Percentiles rank a stretch among this genome's conserved stretches.
These are phyloP conservation scores for Paramecium primaurelia DNA, from an alignment of 73 alveolate species.

Conservation along the genomic window DNA sequence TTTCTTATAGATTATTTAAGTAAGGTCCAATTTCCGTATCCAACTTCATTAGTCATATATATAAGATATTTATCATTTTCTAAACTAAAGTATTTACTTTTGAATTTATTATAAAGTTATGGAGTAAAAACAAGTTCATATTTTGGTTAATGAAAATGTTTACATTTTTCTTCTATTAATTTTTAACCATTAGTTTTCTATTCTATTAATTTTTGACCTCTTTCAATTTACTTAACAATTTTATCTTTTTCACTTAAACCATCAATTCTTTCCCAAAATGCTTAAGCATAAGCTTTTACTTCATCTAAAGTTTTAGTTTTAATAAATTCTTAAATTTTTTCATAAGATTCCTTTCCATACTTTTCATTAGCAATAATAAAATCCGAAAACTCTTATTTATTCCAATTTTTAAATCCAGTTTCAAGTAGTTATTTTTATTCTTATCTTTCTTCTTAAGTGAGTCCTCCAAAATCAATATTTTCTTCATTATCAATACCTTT, in stretches of 20 bases:
- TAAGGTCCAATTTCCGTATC: conserved; percentile 97
- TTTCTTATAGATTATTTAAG: conserved; percentile 84
- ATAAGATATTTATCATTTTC: conserved; percentile 84
- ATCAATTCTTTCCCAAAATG: conserved; percentile 90
- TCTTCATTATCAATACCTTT: conserved; percentile 39
- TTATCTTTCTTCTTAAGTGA: conserved; percentile 77
- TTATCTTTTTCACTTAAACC: conserved; percentile 89
- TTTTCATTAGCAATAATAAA: conserved; percentile 78
- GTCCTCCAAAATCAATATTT: conserved; percentile 54
- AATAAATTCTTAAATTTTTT: conserved; percentile 63
- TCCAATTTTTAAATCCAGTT: conserved; percentile 82
- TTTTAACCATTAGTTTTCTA: conserved; percentile 64
- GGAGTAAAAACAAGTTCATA: conserved; percentile 55
- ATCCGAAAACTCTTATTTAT: conserved; percentile 72
- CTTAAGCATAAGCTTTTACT: conserved; percentile 82
- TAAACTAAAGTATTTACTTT: conserved; percentile 74
- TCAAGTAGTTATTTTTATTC: conserved; percentile 69
- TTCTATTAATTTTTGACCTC: conserved; percentile 76
- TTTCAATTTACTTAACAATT: conserved; percentile 89
- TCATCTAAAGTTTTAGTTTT: conserved; percentile 87
- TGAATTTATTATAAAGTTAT: conserved; percentile 63
- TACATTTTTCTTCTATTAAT: conserved; percentile 80
- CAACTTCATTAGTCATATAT: conserved; percentile 83
- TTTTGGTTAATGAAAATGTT: conserved; percentile 49
- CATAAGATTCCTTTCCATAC: conserved; percentile 72